Base-by-base conservation (phyloP, 2,329 filamentous ascomycete species). In the Trichoderma simmonsii region DNA sequence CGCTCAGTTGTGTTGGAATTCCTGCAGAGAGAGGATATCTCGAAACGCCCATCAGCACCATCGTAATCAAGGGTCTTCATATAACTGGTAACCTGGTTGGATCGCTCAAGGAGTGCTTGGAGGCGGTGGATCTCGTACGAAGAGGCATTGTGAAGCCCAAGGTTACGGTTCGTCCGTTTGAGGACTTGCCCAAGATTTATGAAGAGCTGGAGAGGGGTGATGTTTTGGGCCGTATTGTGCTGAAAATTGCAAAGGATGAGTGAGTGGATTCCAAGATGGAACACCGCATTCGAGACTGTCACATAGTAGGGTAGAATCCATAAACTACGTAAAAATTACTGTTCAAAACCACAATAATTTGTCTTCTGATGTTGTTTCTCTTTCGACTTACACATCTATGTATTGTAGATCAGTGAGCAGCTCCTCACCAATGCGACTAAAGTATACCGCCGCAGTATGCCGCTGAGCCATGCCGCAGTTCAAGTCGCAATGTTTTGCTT, bases 191-290 rank as follows among this genome's bases (percentile, higher is more conserved):
- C 4, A 48, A 69, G n/a, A 48, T 73, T 26, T 74, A 74, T 63
- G 26, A 72, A 5, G 73, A 74, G 71, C 26, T 74, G 14, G 72
- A 70, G 24, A 73, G 48, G 26, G 72, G 73, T 6, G 72, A 75
- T 26, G 43, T 75, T 54, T 21, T 68, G 32, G 71, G 71, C 1
- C 69, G 72, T 2, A 73, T 75, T 68, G 73, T 75, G 12, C 15
- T 73, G 30, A 73, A 73, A 67, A 72, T 74, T 65, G 73, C 74
- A 71, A 72, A 74, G 65, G 73, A 74, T 57, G 73, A 75, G 28
- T 70, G 39, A 59, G 32, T 18, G 11, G 8, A 8, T 11, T 54
- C 1, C 3, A n/a, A 8, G 21, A 26, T 24, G 18, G 11, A 12
- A 28, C n/a, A 15, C 28, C 4, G 3, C 32, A 15, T 6, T 28